Evolutionary conservation across 164 flowering plant genomes (phyloP).

Genomic region (Vitis riparia): DNA sequence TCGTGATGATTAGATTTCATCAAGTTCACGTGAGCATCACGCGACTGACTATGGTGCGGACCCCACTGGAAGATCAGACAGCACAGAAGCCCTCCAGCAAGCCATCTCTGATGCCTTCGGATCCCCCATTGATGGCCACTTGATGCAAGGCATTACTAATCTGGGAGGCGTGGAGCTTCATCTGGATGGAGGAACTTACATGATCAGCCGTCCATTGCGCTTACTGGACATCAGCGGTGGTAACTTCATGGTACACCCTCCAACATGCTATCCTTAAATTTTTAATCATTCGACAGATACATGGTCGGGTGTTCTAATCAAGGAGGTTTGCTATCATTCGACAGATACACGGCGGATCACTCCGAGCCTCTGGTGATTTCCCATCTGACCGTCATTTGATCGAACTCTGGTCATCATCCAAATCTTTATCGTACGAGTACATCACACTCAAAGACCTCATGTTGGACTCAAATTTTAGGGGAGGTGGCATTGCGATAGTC

Average conservation of each 20-base stretch:
- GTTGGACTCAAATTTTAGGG: conserved; percentile 17
- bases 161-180: conserved; percentile 16
- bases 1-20: neutral
- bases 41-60: conserved; percentile 21
- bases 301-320: no score
- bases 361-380: conserved; percentile 15
- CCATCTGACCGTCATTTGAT: conserved; percentile 14
- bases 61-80: conserved; percentile 22
- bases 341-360: conserved; percentile 24
- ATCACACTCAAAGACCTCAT: conserved; percentile 19
- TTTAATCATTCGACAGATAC: no score
- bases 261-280: no score
- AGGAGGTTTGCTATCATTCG: no score
- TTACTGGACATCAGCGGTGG: conserved; percentile 9
- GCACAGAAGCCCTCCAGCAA: conserved; percentile 17
- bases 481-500: conserved; percentile 18
- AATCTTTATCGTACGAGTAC: conserved; percentile 3
- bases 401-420: conserved; percentile 8
- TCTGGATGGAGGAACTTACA: conserved; percentile 23
- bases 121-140: neutral
- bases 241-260: conserved; percentile 16
- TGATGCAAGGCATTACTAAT: conserved; percentile 14
- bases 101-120: conserved; percentile 13
- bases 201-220: conserved; percentile 19
- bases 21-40: conserved; percentile 12